A percentile compares a stretch with the other conserved stretches of the same genome.
Evolutionary conservation across 306 rosid genomes (phyloP).

Genomic region (Medicago lupulina): DNA sequence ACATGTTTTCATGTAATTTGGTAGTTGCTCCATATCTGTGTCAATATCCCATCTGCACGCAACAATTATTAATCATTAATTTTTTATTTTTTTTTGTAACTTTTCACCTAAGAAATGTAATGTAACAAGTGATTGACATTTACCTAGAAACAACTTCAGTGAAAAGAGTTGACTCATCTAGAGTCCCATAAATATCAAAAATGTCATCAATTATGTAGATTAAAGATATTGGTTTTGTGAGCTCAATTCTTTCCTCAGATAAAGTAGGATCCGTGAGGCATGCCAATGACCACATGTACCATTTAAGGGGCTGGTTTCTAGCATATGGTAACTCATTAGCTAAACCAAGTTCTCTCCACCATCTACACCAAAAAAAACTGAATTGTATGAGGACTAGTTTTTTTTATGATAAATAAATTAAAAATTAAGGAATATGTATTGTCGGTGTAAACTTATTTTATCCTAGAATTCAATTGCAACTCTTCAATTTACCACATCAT

Average conservation of each 20-base stretch:
- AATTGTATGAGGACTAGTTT: neutral
- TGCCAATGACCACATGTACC: conserved; percentile 70
- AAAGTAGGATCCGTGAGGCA: conserved; percentile 54
- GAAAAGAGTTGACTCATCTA: conserved; percentile 62
- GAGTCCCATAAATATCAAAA: conserved; percentile 68
- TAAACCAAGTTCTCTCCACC: conserved; percentile 74
- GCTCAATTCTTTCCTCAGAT: conserved; percentile 67
- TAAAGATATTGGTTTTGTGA: conserved; percentile 70
- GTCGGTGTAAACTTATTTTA: too few species aligned
- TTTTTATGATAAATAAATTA: neutral
- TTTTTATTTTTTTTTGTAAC: neutral
- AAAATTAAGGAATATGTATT: neutral
- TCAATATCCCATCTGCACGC: conserved; percentile 63
- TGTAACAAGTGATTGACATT: neutral
- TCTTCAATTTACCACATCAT: neutral
- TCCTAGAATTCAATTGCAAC: neutral
- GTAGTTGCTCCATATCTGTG: conserved; percentile 47
- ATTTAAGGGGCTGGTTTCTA: conserved; percentile 73
- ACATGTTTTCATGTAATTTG: conserved; percentile 64
- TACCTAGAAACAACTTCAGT: conserved; percentile 65
- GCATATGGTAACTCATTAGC: conserved; percentile 55
- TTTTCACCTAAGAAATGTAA: neutral
- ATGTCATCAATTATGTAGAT: conserved; percentile 72
- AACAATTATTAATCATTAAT: neutral
- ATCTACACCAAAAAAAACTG: conserved; percentile 36